A percentile compares a stretch with the other conserved stretches of the same genome.
Conservation (phyloP, 139 green algal species). For the Ulvella scutata region DNA sequence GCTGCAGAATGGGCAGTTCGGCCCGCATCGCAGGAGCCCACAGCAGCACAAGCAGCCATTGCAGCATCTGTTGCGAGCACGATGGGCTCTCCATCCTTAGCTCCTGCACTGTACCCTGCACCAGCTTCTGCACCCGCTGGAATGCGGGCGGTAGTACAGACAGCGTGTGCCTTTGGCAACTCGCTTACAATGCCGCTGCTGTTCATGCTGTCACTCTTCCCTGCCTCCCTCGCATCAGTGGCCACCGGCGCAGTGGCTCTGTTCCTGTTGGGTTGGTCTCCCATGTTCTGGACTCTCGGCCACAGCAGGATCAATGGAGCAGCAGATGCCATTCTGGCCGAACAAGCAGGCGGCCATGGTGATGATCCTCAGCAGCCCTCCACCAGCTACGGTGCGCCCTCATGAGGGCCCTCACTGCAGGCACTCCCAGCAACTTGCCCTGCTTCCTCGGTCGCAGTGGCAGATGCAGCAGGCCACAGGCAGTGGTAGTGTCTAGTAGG, state of each 20-base stretch:
- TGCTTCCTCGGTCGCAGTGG: no score
- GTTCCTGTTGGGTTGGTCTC: slow-evolving; percentile 18
- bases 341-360: not conserved
- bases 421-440: no score
- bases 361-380: no score
- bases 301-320: slow-evolving; percentile 5
- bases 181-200: slow-evolving; percentile 19
- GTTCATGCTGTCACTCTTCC: slow-evolving; percentile 15
- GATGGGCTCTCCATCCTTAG: not conserved
- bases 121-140: not conserved
- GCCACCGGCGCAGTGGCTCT: slow-evolving; percentile 11
- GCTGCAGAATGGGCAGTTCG: slow-evolving; percentile 11
- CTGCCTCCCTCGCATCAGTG: slow-evolving; percentile 1
- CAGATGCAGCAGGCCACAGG: no score
- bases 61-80: not conserved
- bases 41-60: not conserved
- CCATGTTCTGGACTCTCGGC: slow-evolving; percentile 16
- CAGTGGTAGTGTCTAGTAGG: no score
- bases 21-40: not conserved
- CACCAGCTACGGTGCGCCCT: no score
- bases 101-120: not conserved
- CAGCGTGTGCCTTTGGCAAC: slow-evolving; percentile 19
- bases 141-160: slow-evolving; percentile 9
- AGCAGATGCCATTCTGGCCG: not conserved
- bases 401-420: no score